Base-by-base conservation (phyloP, 371 early-diverging fungal genomes). In the Basidiobolus meristosporus region DNA sequence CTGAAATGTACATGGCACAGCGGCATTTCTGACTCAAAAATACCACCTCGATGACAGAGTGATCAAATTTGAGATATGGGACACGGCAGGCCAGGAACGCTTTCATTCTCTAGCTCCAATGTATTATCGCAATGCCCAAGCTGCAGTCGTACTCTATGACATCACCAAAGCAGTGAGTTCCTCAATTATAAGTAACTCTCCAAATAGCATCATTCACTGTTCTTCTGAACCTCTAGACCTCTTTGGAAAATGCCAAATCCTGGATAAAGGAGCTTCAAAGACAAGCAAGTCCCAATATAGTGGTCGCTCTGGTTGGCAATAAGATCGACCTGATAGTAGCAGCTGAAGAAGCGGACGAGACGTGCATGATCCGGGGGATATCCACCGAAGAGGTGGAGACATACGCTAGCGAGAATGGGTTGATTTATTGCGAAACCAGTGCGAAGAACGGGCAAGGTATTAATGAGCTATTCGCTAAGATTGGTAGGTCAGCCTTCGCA, bases 211-310 rank as follows among this genome's bases (percentile, higher is more conserved):
- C 16, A 33, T 30, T 18, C 7, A 36, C 22, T 23, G 15, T 41
- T 6, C 12, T n/a, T 17, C 6, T 21, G 21, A n/a, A 26, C 31
- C 31, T 26, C 23, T 60, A 75, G 76, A 77, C 85, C 15, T 90
- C 98, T 15, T 73, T 98, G 56, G 88, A 86, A 40, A 88, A 81
- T 55, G 99, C 98, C 23, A 95, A 93, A 56, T 74, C 86, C 38
- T 99, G 99, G 99, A 89, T 98, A 21, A 82, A 88, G 44, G 98
- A 98, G 53, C 70, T 96, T 44, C 88, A 88, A 63, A 77, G 89
- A 46, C 91, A 90, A 52, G 91, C 92, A 31, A 95, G 85, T 59
- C 83, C 86, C 38, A 80, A 79, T 53, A 97, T 90, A 48, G 86
- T 97, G 40, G 92, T 90, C 65, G 92, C 93, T 9, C 65, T 98